Base-by-base conservation (phyloP, 352 stramenopile species). In the Pythium phragmitis region DNA sequence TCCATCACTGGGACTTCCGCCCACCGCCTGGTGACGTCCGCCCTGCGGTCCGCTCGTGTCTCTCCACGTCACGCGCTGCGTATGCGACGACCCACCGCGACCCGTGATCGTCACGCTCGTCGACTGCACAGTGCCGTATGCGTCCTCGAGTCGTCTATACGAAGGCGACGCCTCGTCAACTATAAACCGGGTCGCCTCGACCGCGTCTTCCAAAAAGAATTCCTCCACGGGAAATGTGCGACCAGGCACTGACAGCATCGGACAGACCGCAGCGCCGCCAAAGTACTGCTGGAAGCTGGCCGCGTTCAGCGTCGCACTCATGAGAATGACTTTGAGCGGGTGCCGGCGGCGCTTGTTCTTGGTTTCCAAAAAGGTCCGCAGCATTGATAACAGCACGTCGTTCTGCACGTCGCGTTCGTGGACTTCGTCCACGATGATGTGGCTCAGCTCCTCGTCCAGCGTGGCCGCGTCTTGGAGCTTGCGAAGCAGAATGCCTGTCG, bases 371-470 rank as follows among this genome's bases (percentile, higher is more conserved):
- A 91, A 80, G 57, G 94, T 72, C 33, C 93, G 88, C 45, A 99
- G 70, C 67, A 98, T 91, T 28, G 92, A 91, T 7, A 98, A 64
- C 21, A 98, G 65, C 42, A 98, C 91, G 50, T 98, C 92, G 14
- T 82, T 97, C 61, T 97, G 91, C 16, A 97, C 73, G 65, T 98
- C 89, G 17, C 97, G 83, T 75, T 99, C 98, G 69, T 99, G 96
- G 30, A 99, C 96, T 73, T 99, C 97, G 72, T 99, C 98, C 16
- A 99, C 89, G 51, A 99, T 94, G 54, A 99, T 88, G 72, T 99
- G 96, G 26, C 93, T 98, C 42, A 99, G 77, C 50, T 90, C 85
- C 33, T 93, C 69, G 2, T 63, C 67, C 3, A 98, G 73, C 6
- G 82, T 89, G 6, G 66, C 74, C 13, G 93, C 84, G 2, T 88